Evolutionary conservation across 179 eudicot genomes (phyloP), one percentile per base, ranked within the genome.

Genomic region (Actinidia chinensis): DNA sequence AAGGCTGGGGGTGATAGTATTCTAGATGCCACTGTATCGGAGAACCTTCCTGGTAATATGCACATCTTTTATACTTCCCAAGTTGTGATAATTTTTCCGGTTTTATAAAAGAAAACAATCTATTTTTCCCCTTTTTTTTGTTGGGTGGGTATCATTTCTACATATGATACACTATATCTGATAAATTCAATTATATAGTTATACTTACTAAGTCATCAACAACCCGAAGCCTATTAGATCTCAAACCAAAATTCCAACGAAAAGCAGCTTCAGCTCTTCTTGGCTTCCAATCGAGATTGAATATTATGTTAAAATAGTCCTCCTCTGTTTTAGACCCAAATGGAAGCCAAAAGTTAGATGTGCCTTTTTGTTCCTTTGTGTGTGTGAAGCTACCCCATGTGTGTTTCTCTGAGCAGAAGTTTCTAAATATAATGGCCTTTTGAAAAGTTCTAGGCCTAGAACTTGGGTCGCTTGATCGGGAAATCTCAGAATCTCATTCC

Each of bases 11-110:
- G 99, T 55, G 99, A 96, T 47, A 80, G 86, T 15, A 77, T 96
- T 86, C 98, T 96, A 82, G 99, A 94, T 85, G 90, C 95, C 75
- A 92, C 92, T 59, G 97, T 96, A 17, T 91, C 99, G 0, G 98
- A 96, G 74, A 96, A 96, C 82, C 98, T 96, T 79, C 99, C 99
- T 56, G 97, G 99, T 95, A 88, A 75, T 10, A 66, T 43, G 17
- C 71, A 46, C 36, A 44, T n/a, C 14, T 70, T 47, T 75, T 33
- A 4, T n/a, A 3, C 22, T 40, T 14, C 1, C 8, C 18, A 40
- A 40, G 5, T 36, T 48, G 28, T 44, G 14, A 52, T 71, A 58
- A 28, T 76, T 68, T 25, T 52, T 4, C 72, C 56, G 48, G 12
- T n/a, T 72, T 15, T 17, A 1, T 22, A 55, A 46, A 17, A 15